Evolutionary conservation across 1,284 basidiomycete genomes (phyloP), one percentile per base, ranked within the genome.

Genomic region (Phlebopus sp.): DNA sequence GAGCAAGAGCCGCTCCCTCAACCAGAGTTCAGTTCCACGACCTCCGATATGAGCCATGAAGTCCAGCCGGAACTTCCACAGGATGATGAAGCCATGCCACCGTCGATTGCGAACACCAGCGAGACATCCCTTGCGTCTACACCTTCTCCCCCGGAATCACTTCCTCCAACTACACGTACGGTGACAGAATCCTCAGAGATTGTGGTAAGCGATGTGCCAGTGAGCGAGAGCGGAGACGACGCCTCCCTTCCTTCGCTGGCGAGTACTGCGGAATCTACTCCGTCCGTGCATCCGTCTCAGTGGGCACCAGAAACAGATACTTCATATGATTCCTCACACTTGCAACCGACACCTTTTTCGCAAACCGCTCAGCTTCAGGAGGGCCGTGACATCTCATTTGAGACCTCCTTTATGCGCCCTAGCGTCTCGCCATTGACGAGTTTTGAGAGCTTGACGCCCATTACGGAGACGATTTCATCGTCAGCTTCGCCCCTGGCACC

Each of bases 311-410:
- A 82, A 55, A 81, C 79, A 0, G 78, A 86, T 50, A 56, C 70
- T 8, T 84, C 86, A 0, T 90, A 84, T 53, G 85, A 88, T 30
- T 86, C 85, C 0, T 83, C 83, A 0, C 66, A 84, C 14, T 68
- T 90, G 18, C 71, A 70, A 9, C 82, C 86, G 0, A 86, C 85
- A 0, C 84, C 84, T 18, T 83, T 84, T 13, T 65, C 82, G 4
- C 72, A 74, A 41, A 81, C 83, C 0, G 55, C 79, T 18, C 76
- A 76, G 1, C 58, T 85, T 23, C 76, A 74, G 1, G 83, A 86
- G 42, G 77, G 74, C 1, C 69, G 64, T 2, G 86, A 88, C 54
- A 66, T 59, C 0, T 86, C 84, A 0, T 84, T 81, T 52, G 86
- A 88, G 39, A 78, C 78, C 0, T 78, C 78, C 0, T 66, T 77